Evolutionary conservation across 1,139 yeast species (phyloP).

Genomic region (Saccharomycopsis phalli): DNA sequence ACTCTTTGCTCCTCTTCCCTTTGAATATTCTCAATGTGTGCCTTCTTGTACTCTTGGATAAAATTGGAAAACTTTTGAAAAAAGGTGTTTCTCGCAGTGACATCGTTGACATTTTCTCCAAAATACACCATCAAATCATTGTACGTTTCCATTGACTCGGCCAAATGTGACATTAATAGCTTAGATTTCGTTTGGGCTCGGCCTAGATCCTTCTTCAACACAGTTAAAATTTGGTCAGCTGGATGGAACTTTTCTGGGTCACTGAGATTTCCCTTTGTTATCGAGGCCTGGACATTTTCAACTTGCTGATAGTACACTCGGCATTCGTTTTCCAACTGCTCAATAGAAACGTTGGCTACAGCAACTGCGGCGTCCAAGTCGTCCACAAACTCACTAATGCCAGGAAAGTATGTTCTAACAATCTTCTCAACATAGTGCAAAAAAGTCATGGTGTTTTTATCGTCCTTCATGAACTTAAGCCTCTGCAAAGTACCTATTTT

Average conservation of each 20-base stretch:
- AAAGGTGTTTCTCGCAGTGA: conserved; percentile 54
- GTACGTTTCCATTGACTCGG: conserved; percentile 45
- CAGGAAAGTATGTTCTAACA: conserved; percentile 70
- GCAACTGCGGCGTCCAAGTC: conserved; percentile 59
- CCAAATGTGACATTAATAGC: conserved; percentile 47
- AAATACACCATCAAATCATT: conserved; percentile 62
- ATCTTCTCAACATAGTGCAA: conserved; percentile 81
- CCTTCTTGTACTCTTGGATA: conserved; percentile 65
- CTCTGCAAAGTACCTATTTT: conserved; percentile 74
- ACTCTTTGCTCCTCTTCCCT: conserved; percentile 74
- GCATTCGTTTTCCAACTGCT: conserved; percentile 68
- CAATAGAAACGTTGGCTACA: conserved; percentile 64
- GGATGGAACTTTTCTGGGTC: conserved; percentile 66
- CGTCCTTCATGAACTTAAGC: conserved; percentile 78
- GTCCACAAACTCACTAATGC: conserved; percentile 64
- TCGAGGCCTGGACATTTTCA: conserved; percentile 44
- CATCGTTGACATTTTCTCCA: conserved; percentile 70
- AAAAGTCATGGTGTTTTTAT: conserved; percentile 68
- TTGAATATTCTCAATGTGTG: conserved; percentile 64
- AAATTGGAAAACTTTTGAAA: conserved; percentile 68
- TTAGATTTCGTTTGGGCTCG: conserved; percentile 57
- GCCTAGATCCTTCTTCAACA: conserved; percentile 41
- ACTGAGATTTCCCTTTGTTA: conserved; percentile 67
- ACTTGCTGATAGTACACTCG: conserved; percentile 49
- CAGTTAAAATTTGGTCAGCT: conserved; percentile 52